Percentiles rank a stretch among this genome's conserved stretches.
phyloP scores from a whole-genome alignment of 75 land plant genomes.

The Selaginella tamariscina region DNA sequence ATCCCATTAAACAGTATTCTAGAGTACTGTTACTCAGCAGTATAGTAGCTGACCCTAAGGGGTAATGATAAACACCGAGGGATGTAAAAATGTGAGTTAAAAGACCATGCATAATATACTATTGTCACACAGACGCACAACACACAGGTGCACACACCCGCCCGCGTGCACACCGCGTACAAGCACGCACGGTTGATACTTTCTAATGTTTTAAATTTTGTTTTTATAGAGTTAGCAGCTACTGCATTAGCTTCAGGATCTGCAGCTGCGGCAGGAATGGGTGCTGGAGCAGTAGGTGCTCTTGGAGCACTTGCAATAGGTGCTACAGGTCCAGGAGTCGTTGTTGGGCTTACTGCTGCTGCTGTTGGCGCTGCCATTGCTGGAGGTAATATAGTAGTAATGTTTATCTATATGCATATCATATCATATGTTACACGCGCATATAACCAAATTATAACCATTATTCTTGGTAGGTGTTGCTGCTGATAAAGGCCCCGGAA shows the following conservation, averaged over 20 bases:
- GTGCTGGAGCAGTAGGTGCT: conserved; percentile 67
- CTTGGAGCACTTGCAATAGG: conserved; percentile 71
- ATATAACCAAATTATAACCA: neutral
- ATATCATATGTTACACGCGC: neutral
- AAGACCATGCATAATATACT: too few relatives aligned
- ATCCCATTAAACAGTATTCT: too few relatives aligned
- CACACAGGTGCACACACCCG: too few relatives aligned
- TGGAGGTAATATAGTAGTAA: conserved; percentile 10
- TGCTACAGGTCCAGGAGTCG: conserved; percentile 64
- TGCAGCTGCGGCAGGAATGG: conserved; percentile 64
- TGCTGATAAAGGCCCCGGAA: conserved; percentile 46
- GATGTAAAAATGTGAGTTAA: too few relatives aligned
- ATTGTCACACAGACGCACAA: too few relatives aligned
- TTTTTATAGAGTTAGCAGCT: conserved; percentile 86
- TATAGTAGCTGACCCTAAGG: too few relatives aligned
- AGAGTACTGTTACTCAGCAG: too few relatives aligned
- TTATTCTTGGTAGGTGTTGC: conserved; percentile 32
- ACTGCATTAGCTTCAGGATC: conserved; percentile 57
- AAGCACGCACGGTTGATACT: too few relatives aligned
- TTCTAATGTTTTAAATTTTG: too few relatives aligned
- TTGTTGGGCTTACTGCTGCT: conserved; percentile 62
- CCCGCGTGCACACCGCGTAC: too few relatives aligned
- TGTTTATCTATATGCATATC: neutral
- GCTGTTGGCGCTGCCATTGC: conserved; percentile 77
- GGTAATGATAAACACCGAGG: too few relatives aligned